A percentile compares a stretch with the other conserved stretches of the same genome.
Conservation (phyloP, 225 moss, liverwort and hornwort genomes). For the Polytrichum commune region DNA sequence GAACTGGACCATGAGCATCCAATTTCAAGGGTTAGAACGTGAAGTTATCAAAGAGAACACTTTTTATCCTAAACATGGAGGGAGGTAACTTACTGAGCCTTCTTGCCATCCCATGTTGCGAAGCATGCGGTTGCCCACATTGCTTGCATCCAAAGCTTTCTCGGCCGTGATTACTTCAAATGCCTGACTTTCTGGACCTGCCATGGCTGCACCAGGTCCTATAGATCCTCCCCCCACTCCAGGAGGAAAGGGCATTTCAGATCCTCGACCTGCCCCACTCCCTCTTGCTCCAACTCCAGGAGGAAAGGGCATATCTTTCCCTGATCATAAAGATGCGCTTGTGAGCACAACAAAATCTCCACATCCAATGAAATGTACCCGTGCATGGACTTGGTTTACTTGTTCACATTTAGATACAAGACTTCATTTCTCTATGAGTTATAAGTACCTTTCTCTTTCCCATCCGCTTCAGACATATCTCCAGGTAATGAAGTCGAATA, state of each 20-base stretch:
- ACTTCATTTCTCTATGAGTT: constrained; percentile 40
- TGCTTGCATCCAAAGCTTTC: constrained; percentile 88
- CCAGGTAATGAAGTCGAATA: constrained; percentile 78
- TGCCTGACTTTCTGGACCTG: constrained; percentile 72
- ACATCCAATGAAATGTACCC: constrained; percentile 17
- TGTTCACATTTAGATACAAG: constrained; percentile 47
- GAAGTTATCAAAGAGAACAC: too few relatives aligned
- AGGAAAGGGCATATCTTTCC: constrained; percentile 76
- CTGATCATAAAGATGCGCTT: constrained; percentile 55
- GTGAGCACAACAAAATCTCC: constrained; percentile 43
- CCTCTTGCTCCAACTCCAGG: constrained; percentile 72
- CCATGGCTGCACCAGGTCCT: constrained; percentile 61
- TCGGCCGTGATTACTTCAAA: constrained; percentile 87
- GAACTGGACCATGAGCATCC: too few relatives aligned
- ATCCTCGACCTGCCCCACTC: constrained; percentile 59
- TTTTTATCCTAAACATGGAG: too few relatives aligned
- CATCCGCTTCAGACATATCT: constrained; percentile 69
- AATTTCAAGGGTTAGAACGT: too few relatives aligned
- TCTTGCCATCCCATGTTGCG: constrained; percentile 99
- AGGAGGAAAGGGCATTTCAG: constrained; percentile 99
- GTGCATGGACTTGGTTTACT: constrained; percentile 37
- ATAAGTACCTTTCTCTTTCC: constrained; percentile 85
- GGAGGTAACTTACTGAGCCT: constrained; percentile 69
- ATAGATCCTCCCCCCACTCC: constrained; percentile 77
- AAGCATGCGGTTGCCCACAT: constrained; percentile 98